These are phyloP conservation scores for Aureobasidium sp. DNA, from an alignment of 2,329 filamentous ascomycete genomes.

Conservation along the genomic window DNA sequence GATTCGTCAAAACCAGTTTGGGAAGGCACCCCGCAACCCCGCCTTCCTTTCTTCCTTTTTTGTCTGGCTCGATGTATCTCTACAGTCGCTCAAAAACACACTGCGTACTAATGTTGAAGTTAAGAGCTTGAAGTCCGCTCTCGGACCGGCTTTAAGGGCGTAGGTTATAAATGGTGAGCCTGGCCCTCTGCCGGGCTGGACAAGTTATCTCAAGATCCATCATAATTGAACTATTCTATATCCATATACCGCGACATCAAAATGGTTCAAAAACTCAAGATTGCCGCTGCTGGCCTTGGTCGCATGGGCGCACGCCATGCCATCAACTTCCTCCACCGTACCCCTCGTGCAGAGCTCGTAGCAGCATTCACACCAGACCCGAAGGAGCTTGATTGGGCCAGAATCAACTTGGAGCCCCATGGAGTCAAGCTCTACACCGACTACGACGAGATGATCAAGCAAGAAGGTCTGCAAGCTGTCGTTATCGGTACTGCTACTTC, in stretches of 20 bases:
- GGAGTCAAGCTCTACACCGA: constrained; percentile 40
- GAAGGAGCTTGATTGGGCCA: constrained; percentile 40
- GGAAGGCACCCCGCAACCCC: background rate
- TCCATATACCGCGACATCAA: background rate
- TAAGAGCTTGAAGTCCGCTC: background rate
- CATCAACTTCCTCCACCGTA: constrained; percentile 40
- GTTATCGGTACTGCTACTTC: constrained; percentile 31
- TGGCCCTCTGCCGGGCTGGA: background rate
- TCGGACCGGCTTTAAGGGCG: background rate
- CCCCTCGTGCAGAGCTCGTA: constrained; percentile 43
- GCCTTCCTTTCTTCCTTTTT: background rate
- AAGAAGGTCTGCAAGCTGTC: constrained; percentile 37
- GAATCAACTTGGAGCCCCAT: constrained; percentile 36
- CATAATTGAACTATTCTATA: background rate
- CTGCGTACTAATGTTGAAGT: background rate
- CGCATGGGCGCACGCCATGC: constrained; percentile 50
- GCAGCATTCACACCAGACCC: constrained; percentile 44
- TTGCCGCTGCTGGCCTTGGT: constrained; percentile 45
- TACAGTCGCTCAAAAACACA: background rate
- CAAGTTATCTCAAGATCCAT: background rate
- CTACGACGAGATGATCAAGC: constrained; percentile 42
- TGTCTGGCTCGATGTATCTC: background rate
- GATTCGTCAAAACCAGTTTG: background rate
- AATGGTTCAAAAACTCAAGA: constrained; percentile 29
- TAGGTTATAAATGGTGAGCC: background rate